A percentile compares a stretch with the other conserved stretches of the same genome.
Evolutionary conservation across 2,329 filamentous ascomycete species (phyloP).

Genomic region (Apiospora hydei): DNA sequence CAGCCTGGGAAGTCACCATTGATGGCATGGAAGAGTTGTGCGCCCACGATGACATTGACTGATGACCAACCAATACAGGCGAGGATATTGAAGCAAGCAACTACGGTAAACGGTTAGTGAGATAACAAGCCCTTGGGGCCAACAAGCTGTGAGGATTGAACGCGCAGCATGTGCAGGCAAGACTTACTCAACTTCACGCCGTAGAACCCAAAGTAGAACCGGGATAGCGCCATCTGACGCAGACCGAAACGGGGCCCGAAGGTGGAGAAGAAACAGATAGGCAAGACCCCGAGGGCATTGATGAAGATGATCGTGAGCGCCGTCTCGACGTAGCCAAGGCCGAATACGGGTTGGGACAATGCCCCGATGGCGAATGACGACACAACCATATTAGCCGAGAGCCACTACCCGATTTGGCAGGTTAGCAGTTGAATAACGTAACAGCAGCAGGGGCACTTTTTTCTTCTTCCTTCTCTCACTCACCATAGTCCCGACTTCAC

Average conservation of each 20-base stretch:
- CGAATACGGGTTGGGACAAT: conserved; percentile 71
- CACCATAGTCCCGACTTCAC: conserved; percentile 77
- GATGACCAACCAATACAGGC: conserved; percentile 78
- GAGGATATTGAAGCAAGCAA: conserved; percentile 74
- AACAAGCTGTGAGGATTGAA: not conserved
- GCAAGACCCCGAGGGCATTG: conserved; percentile 75
- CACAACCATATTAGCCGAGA: conserved; percentile 80
- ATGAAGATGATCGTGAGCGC: conserved; percentile 77
- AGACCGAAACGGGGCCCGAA: conserved; percentile 79
- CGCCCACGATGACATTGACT: conserved; percentile 81
- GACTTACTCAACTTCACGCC: conserved; percentile 69
- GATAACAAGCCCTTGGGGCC: conserved; percentile 28
- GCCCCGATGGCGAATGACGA: conserved; percentile 79
- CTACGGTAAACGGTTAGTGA: conserved; percentile 42
- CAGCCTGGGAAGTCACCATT: conserved; percentile 73
- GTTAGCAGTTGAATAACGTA: not conserved
- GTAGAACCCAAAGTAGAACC: conserved; percentile 79
- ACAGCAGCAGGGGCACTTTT: conserved; percentile 1
- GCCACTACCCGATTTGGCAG: conserved; percentile 60
- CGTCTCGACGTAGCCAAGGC: conserved; percentile 75
- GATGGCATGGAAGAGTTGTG: conserved; percentile 78
- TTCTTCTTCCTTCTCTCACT: conserved; percentile 11
- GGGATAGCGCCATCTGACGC: conserved; percentile 80
- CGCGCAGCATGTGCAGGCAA: not conserved
- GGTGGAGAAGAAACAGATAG: conserved; percentile 79